Conservation (phyloP, 2,329 filamentous ascomycete genomes). For the Monilinia aucupariae region DNA sequence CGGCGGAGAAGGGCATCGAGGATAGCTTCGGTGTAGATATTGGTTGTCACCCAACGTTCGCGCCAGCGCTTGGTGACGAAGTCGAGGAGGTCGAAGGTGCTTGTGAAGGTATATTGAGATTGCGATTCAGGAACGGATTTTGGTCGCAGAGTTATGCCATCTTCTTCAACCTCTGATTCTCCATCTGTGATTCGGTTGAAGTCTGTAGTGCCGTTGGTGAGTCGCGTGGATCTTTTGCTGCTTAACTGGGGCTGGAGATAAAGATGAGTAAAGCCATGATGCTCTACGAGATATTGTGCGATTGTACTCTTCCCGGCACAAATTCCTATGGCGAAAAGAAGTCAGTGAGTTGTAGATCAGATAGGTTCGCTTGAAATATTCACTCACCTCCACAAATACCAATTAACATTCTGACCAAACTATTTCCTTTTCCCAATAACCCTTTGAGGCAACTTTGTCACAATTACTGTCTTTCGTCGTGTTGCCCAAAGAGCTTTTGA, state of each 20-base stretch:
- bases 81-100: conserved; percentile 65
- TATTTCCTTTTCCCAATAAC: not conserved
- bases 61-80: conserved; percentile 83
- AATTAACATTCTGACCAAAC: conserved; percentile 56
- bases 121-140: conserved; percentile 7
- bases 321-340: conserved; percentile 55
- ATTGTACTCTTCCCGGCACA: conserved; percentile 91
- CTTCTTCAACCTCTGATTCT: conserved; percentile 11
- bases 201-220: conserved; percentile 10
- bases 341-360: not conserved
- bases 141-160: conserved; percentile 8
- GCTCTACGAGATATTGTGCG: conserved; percentile 76
- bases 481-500: not conserved
- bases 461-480: not conserved
- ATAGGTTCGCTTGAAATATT: not conserved
- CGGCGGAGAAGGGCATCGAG: conserved; percentile 72
- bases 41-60: conserved; percentile 77
- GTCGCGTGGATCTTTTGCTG: not conserved
- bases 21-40: conserved; percentile 66
- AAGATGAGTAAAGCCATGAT: conserved; percentile 75
- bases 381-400: conserved; percentile 64
- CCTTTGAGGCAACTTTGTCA: not conserved
- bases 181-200: not conserved
- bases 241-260: conserved; percentile 43
- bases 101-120: conserved; percentile 47